phyloP scores from a whole-genome alignment of 139 green algal genomes.

The Chlamydomonas urium region DNA sequence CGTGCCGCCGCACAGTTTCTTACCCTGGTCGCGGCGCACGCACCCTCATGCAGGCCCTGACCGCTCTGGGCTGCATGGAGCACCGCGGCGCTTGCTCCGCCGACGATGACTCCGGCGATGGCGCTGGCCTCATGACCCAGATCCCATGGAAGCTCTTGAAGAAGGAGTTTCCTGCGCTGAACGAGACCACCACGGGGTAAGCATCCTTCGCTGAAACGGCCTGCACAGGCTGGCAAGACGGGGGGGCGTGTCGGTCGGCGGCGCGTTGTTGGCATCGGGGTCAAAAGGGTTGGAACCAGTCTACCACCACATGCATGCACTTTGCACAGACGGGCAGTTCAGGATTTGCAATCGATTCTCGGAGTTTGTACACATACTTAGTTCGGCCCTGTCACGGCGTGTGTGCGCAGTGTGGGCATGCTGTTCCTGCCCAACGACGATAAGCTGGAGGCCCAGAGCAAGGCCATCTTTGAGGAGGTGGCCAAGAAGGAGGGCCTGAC shows the following conservation, averaged over 20 bases:
- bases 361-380: too few relatives aligned
- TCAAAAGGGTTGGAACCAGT: too few relatives aligned
- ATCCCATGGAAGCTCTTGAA: slow-evolving; percentile 94
- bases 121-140: slow-evolving; percentile 95
- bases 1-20: too few relatives aligned
- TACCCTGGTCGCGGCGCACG: too few relatives aligned
- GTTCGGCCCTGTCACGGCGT: too few relatives aligned
- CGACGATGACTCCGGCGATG: slow-evolving; percentile 95
- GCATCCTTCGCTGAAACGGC: background rate
- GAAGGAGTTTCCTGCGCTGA: slow-evolving; percentile 60
- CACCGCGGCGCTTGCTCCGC: slow-evolving; percentile 96
- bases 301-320: too few relatives aligned
- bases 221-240: too few relatives aligned
- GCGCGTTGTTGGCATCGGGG: too few relatives aligned
- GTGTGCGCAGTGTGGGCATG: slow-evolving; percentile 92
- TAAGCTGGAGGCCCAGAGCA: slow-evolving; percentile 57
- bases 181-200: slow-evolving; percentile 66
- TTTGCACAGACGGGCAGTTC: too few relatives aligned
- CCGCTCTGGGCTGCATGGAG: slow-evolving; percentile 97
- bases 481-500: slow-evolving; percentile 71
- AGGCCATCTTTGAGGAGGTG: slow-evolving; percentile 72
- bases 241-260: too few relatives aligned
- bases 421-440: slow-evolving; percentile 95
- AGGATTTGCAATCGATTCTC: too few relatives aligned
- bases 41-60: slow-evolving; percentile 66